Base-by-base conservation (phyloP, 2,329 filamentous ascomycete species). In the Colletotrichum musicola region DNA sequence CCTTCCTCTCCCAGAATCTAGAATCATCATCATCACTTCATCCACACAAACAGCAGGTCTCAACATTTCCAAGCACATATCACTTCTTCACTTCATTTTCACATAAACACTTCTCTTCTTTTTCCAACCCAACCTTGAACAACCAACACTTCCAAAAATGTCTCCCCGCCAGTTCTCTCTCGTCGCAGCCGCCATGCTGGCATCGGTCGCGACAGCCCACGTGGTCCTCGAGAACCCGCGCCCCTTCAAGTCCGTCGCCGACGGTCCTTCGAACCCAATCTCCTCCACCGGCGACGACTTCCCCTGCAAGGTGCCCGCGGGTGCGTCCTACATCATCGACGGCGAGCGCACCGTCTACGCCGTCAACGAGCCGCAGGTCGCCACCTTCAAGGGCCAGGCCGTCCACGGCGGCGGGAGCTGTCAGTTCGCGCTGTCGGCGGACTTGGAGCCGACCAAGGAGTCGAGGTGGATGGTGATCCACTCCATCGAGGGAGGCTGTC, bases 381-480 rank as follows among this genome's bases (percentile, higher is more conserved):
- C 44, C 18, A 65, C 55, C 40, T 69, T 66, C 35, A 60, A 65
- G 18, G 62, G 66, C 6, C 62, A 66, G 44, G 62, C 66, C 38
- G 66, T 66, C n/a, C 66, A 69, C 20, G 62, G 62, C 46, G 62
- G 66, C 25, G 62, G 62, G 10, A 61, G 55, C 42, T 69, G 62
- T 35, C 62, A 69, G 44, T 69, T 69, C 12, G 62, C 66, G 1
- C 66, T 66, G 12, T 55, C 49, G 9, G 25, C 62, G 16, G 62
- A 69, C 38, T 16, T 18, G 2, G 56, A 60, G 6, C 66, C 66
- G 13, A 69, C 62, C 1, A 66, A 66, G 44, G 12, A 61, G 20
- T 66, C 66, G 1, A 60, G 30, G 22, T 69, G 56, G 66, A 69
- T 66, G 66, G 62, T 61, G 18, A 69, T 66, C 4, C 66, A 69